These are phyloP conservation scores for Beauveria australis DNA, from an alignment of 2,329 filamentous ascomycete genomes.

Conservation along the genomic window DNA sequence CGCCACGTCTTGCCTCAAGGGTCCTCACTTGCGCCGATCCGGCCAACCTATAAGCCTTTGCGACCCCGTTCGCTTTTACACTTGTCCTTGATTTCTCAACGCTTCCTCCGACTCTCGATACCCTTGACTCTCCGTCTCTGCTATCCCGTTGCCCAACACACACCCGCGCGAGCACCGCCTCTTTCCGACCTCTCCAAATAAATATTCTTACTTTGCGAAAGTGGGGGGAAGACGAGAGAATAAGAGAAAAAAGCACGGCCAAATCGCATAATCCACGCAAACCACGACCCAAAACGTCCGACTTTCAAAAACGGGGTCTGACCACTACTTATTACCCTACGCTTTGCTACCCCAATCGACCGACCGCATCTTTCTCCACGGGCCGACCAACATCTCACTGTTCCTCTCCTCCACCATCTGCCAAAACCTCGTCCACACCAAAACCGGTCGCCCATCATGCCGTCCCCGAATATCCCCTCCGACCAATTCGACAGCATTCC, in stretches of 20 bases:
- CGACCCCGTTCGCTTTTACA: background rate
- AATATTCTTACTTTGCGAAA: background rate
- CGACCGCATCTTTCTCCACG: background rate
- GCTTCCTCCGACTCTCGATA: background rate
- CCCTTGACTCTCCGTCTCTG: background rate
- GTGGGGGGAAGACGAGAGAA: background rate
- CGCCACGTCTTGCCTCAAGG: background rate
- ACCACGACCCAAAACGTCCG: background rate
- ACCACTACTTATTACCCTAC: background rate
- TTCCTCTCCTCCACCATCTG: background rate
- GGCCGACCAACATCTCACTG: background rate
- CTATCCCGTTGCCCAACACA: background rate
- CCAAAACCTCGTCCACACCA: background rate
- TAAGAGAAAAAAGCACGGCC: background rate
- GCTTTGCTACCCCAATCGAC: background rate
- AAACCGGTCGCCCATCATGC: slow-evolving; percentile 31
- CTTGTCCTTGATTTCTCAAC: background rate
- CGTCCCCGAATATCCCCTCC: slow-evolving; percentile 39
- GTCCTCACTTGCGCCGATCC: background rate
- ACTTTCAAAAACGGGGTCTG: slow-evolving; percentile 2
- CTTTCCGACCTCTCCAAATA: background rate
- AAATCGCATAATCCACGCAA: background rate
- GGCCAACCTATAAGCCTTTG: background rate
- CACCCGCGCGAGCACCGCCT: background rate
- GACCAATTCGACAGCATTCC: slow-evolving; percentile 57